These are phyloP conservation scores for Cytospora schulzeri DNA, from an alignment of 2,329 filamentous ascomycete species.

Conservation along the genomic window DNA sequence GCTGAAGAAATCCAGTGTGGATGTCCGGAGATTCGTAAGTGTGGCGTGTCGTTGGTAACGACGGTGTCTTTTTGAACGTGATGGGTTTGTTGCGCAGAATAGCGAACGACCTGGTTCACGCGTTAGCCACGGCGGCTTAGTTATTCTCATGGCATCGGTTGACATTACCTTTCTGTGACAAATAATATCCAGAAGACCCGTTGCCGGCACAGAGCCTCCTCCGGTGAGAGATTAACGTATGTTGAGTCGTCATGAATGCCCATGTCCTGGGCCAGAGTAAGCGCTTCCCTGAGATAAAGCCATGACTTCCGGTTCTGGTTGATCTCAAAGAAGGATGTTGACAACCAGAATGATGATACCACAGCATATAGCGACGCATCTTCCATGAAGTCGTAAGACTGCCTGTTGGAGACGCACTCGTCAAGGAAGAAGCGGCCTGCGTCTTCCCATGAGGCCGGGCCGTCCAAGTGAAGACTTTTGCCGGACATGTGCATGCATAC, in stretches of 20 bases:
- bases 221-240: slow-evolving; percentile 50
- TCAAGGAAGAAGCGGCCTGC: slow-evolving; percentile 60
- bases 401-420: slow-evolving; percentile 58
- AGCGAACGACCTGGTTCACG: slow-evolving; percentile 50
- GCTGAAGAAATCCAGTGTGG: slow-evolving; percentile 59
- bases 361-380: slow-evolving; percentile 56
- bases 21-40: slow-evolving; percentile 55
- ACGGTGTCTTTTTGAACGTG: slow-evolving; percentile 61
- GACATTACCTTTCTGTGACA: slow-evolving; percentile 57
- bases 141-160: not conserved
- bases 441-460: slow-evolving; percentile 46
- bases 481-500: slow-evolving; percentile 54
- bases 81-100: slow-evolving; percentile 66
- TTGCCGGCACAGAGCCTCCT: slow-evolving; percentile 56
- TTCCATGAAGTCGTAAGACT: slow-evolving; percentile 60
- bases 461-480: slow-evolving; percentile 43
- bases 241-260: slow-evolving; percentile 60
- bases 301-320: slow-evolving; percentile 64
- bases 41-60: slow-evolving; percentile 53
- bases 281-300: slow-evolving; percentile 63
- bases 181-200: slow-evolving; percentile 66
- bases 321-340: slow-evolving; percentile 62
- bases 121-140: slow-evolving; percentile 34
- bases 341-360: slow-evolving; percentile 65
- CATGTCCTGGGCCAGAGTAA: slow-evolving; percentile 60